A percentile compares a stretch with the other conserved stretches of the same genome.
These are phyloP conservation scores for Solanum clarkiae DNA, from an alignment of 257 asterid species.

Conservation along the genomic window DNA sequence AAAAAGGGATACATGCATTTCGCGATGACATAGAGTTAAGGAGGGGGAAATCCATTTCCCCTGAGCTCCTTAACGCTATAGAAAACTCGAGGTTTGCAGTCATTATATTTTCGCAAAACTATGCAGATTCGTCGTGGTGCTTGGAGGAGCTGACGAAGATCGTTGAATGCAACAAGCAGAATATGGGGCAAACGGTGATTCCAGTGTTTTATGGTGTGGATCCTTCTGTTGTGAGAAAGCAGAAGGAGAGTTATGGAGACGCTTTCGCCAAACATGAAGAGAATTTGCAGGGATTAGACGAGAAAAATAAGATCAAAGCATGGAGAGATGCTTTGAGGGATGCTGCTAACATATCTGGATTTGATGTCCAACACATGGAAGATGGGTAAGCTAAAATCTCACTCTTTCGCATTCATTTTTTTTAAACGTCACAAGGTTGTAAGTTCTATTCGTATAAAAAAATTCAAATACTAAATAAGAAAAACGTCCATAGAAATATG, in stretches of 20 bases:
- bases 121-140: constrained; percentile 4
- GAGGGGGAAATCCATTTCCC: not conserved
- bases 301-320: not conserved
- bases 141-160: not conserved
- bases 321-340: constrained; percentile 5
- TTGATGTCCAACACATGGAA: not conserved
- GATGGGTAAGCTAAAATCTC: not conserved
- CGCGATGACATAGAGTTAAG: not conserved
- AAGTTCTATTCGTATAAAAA: too few species aligned
- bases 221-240: constrained; percentile 3
- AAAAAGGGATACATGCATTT: not conserved
- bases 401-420: too few species aligned
- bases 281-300: not conserved
- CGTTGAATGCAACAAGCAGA: not conserved
- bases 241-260: not conserved
- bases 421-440: too few species aligned
- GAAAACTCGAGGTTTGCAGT: not conserved
- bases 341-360: constrained; percentile 1
- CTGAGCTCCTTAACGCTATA: not conserved
- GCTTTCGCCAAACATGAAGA: not conserved
- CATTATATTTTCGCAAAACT: not conserved
- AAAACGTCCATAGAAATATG: too few species aligned
- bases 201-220: constrained; percentile 6
- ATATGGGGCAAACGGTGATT: not conserved
- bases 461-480: too few species aligned